Evolutionary conservation across 208 protist genomes (phyloP).

Genomic region (Trypanosoma avium): DNA sequence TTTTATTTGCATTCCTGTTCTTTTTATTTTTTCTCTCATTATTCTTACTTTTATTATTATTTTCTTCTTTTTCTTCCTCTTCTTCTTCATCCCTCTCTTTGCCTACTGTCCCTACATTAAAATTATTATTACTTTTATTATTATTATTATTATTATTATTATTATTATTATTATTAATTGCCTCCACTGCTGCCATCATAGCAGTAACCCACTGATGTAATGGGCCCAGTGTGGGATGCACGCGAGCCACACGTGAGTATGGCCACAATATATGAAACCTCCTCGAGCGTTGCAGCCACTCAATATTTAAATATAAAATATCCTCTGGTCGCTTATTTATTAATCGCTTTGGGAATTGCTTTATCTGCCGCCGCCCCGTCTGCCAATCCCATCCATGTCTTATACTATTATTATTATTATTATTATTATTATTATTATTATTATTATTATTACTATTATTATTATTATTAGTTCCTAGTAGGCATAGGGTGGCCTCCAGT

Average conservation of each 20-base stretch:
- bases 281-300: not conserved
- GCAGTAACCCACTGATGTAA: slow-evolving; percentile 38
- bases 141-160: not conserved
- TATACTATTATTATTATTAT: not conserved
- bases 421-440: not conserved
- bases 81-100: too few relatives aligned
- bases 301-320: too few relatives aligned
- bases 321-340: too few relatives aligned
- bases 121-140: not conserved
- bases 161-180: not conserved
- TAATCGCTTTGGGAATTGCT: too few relatives aligned
- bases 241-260: slow-evolving; percentile 2
- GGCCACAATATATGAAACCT: slow-evolving; percentile 2
- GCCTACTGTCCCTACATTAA: too few relatives aligned
- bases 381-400: not conserved
- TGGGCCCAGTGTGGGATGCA: slow-evolving; percentile 10
- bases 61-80: not conserved
- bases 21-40: not conserved
- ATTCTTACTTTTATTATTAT: not conserved
- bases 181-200: slow-evolving; percentile 17
- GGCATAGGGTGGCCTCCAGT: slow-evolving; percentile 10
- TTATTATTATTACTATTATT: not conserved
- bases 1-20: slow-evolving; percentile 3
- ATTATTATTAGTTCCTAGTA: slow-evolving; percentile 1
- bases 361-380: not conserved